Evolutionary conservation across 208 protist species (phyloP).

Genomic region (Acanthamoeba castellanii): DNA sequence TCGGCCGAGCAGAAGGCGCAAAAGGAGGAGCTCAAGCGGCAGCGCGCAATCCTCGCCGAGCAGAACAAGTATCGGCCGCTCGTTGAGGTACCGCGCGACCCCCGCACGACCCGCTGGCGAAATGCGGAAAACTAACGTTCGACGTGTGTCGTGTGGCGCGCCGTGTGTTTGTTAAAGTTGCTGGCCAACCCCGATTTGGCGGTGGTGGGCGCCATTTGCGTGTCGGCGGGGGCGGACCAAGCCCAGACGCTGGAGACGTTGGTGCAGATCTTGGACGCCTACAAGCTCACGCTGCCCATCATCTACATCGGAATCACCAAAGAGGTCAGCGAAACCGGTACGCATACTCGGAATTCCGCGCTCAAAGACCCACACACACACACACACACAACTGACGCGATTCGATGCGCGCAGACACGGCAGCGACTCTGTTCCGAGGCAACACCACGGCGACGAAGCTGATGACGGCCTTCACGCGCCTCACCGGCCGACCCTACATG

Average conservation of each 20-base stretch:
- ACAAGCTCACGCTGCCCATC: slow-evolving; percentile 81
- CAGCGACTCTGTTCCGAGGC: slow-evolving; percentile 81
- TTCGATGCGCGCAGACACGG: background rate
- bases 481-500: slow-evolving; percentile 78
- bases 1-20: background rate
- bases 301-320: slow-evolving; percentile 80
- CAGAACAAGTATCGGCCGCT: slow-evolving; percentile 62
- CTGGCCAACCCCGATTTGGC: slow-evolving; percentile 65
- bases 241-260: slow-evolving; percentile 29
- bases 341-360: background rate
- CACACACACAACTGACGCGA: too few species aligned
- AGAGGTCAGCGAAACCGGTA: slow-evolving; percentile 73
- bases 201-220: slow-evolving; percentile 45
- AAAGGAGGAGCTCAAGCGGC: slow-evolving; percentile 11
- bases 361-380: background rate
- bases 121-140: too few species aligned
- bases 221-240: slow-evolving; percentile 25
- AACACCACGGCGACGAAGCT: slow-evolving; percentile 84
- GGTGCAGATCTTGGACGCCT: slow-evolving; percentile 79
- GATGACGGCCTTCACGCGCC: slow-evolving; percentile 82
- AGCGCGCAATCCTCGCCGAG: slow-evolving; percentile 11
- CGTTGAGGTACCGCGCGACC: background rate
- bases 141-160: background rate
- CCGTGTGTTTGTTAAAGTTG: background rate
- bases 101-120: background rate